Percentiles rank a stretch among this genome's conserved stretches.
These are phyloP conservation scores for Xylariaceae sp. DNA, from an alignment of 2,329 filamentous ascomycete species.

Conservation along the genomic window DNA sequence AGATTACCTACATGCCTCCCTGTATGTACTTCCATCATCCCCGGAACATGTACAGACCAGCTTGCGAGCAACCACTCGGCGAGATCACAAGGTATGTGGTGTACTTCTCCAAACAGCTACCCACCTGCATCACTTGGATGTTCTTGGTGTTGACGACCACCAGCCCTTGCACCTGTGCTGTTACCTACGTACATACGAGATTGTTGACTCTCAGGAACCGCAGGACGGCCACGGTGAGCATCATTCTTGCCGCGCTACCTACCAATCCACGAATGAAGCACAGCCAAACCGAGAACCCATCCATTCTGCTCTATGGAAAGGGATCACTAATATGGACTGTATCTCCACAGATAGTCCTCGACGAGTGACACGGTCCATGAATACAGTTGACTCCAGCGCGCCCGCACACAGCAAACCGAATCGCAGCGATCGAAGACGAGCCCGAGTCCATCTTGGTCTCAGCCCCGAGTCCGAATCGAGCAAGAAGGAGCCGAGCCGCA, in stretches of 20 bases:
- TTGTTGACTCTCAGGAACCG: constrained; percentile 13
- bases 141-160: background rate
- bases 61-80: too few relatives aligned
- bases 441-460: constrained; percentile 5
- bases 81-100: background rate
- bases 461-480: background rate
- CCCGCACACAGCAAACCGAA: constrained; percentile 5
- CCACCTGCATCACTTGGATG: background rate
- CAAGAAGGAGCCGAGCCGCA: constrained; percentile 13
- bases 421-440: constrained; percentile 6
- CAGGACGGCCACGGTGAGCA: constrained; percentile 25
- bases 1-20: background rate
- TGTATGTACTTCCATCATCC: background rate
- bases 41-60: too few relatives aligned
- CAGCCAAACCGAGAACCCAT: background rate
- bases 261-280: background rate
- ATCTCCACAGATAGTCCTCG: constrained; percentile 19
- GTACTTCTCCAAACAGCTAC: background rate
- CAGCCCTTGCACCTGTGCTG: constrained; percentile 7
- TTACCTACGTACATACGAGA: background rate
- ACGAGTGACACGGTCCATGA: constrained; percentile 26
- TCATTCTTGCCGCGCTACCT: constrained; percentile 6
- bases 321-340: constrained; percentile 23
- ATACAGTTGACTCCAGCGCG: constrained; percentile 9
- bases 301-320: background rate